Percentiles rank a stretch among this genome's conserved stretches.
Evolutionary conservation across 2,329 filamentous ascomycete species (phyloP).

Genomic region (Monosporascus sp.): DNA sequence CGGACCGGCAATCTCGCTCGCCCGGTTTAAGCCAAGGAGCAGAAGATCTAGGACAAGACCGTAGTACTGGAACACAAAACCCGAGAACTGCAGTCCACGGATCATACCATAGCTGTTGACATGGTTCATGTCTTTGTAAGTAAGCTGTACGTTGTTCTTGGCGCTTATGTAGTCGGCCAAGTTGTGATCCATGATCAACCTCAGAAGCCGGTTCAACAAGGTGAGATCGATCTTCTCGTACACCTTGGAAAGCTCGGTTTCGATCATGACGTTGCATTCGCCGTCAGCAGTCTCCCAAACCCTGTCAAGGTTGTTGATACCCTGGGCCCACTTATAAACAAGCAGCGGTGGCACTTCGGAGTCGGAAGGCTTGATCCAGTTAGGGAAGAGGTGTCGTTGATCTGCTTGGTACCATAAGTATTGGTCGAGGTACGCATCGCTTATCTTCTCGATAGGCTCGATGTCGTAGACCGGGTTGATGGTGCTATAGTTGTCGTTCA

Average conservation of each 20-base stretch:
- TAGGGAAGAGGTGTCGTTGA: slow-evolving; percentile 91
- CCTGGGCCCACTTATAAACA: slow-evolving; percentile 98
- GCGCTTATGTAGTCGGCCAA: slow-evolving; percentile 97
- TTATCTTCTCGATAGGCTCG: slow-evolving; percentile 99
- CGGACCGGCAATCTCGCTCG: slow-evolving; percentile 95
- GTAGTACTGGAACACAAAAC: slow-evolving; percentile 98
- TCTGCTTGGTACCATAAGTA: slow-evolving; percentile 99
- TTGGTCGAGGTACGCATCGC: slow-evolving; percentile 95
- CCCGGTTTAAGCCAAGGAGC: slow-evolving; percentile 85
- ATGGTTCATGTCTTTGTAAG: slow-evolving; percentile 99
- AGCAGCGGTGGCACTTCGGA: slow-evolving; percentile 93
- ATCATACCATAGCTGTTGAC: slow-evolving; percentile 99
- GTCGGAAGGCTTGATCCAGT: slow-evolving; percentile 98
- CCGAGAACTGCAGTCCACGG: slow-evolving; percentile 93
- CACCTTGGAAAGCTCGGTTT: slow-evolving; percentile 97
- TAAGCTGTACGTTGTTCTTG: slow-evolving; percentile 98
- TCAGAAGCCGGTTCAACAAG: slow-evolving; percentile 83
- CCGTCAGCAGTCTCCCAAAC: slow-evolving; percentile 94
- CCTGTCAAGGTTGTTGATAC: slow-evolving; percentile 94
- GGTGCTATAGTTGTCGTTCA: slow-evolving; percentile 99
- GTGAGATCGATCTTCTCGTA: slow-evolving; percentile 99
- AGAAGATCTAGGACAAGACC: slow-evolving; percentile 91
- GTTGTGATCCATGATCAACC: slow-evolving; percentile 99
- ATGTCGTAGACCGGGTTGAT: slow-evolving; percentile 99
- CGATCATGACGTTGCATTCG: slow-evolving; percentile 97